Base-by-base conservation (phyloP, 2,329 filamentous ascomycete genomes). In the Calonectria henricotiae region DNA sequence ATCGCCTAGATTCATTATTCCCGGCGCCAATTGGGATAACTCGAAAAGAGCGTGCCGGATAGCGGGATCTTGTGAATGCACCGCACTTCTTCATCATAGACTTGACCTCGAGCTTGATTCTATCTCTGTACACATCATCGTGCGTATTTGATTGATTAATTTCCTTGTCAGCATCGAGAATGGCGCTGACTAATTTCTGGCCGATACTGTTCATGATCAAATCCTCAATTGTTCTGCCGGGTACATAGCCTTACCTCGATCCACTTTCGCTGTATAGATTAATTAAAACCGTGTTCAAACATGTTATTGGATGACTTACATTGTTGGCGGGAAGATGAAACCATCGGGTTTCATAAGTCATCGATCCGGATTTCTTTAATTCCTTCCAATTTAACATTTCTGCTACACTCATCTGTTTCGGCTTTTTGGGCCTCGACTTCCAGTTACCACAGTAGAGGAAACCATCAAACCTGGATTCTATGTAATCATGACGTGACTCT, bases 281-380 rank as follows among this genome's bases (percentile, higher is more conserved):
- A 61, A 32, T 32, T 32, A 20, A 32, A 25, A 2, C 13, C 5
- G 1, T 32, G 12, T 44, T 8, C 0, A 44, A 9, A 11, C 1
- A 4, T 13, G 15, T 7, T 27, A 4, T 11, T 3, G 17, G 8
- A 9, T 4, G 3, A 8, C 55, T 61, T 32, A 44, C 55, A 44
- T 61, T 61, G 6, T 61, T 61, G 8, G 55, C 39, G 8, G 55
- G 55, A 20, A 61, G 55, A 61, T 61, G 55, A 27, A 61, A 61
- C 55, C 55, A 61, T 5, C 55, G 20, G 1, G 55, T 61, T 8
- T 43, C n/a, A 25, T 43, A 11, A 13, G 3, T 6, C 37, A 43
- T 20, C 20, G 20, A 20, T 20, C 20, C 20, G 20, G 20, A 20
- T 20, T 20, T 20, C 20, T 20, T 20, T 20, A 61, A n/a, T 43